Percentiles rank a stretch among this genome's conserved stretches.
Evolutionary conservation across 352 stramenopile genomes (phyloP).

Genomic region (Pseudoperonospora humuli): DNA sequence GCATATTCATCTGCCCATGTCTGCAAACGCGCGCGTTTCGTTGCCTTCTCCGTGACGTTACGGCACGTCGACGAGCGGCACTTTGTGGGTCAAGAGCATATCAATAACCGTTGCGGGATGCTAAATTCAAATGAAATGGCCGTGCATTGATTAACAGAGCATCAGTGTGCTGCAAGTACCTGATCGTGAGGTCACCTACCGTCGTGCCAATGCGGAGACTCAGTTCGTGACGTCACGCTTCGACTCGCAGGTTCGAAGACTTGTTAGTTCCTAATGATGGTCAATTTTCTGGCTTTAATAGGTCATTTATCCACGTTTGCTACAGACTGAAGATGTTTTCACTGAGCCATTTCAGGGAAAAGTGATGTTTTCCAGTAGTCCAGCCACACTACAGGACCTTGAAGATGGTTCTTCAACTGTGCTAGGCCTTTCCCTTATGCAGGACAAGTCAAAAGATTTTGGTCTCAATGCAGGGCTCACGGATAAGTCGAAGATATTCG

Average conservation of each 20-base stretch:
- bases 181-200: slow-evolving; percentile 58
- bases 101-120: slow-evolving; percentile 6
- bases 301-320: not conserved
- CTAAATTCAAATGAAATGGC: slow-evolving; percentile 14
- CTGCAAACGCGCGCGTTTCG: not conserved
- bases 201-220: slow-evolving; percentile 40
- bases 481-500: slow-evolving; percentile 17
- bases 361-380: slow-evolving; percentile 26
- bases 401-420: slow-evolving; percentile 22
- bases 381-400: slow-evolving; percentile 31
- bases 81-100: no score
- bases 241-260: slow-evolving; percentile 37
- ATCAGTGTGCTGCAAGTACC: slow-evolving; percentile 34
- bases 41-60: not conserved
- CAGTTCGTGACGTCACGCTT: slow-evolving; percentile 55
- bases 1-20: not conserved
- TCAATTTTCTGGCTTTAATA: slow-evolving; percentile 2
- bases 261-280: not conserved
- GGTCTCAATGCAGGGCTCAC: slow-evolving; percentile 9
- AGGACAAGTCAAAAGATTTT: slow-evolving; percentile 24
- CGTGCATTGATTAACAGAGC: slow-evolving; percentile 24
- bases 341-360: slow-evolving; percentile 21
- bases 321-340: slow-evolving; percentile 25
- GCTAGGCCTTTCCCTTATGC: slow-evolving; percentile 5
- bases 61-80: no score